Conservation (phyloP, 2,329 filamentous ascomycete species). For the Monilinia vaccinii-corymbosi region DNA sequence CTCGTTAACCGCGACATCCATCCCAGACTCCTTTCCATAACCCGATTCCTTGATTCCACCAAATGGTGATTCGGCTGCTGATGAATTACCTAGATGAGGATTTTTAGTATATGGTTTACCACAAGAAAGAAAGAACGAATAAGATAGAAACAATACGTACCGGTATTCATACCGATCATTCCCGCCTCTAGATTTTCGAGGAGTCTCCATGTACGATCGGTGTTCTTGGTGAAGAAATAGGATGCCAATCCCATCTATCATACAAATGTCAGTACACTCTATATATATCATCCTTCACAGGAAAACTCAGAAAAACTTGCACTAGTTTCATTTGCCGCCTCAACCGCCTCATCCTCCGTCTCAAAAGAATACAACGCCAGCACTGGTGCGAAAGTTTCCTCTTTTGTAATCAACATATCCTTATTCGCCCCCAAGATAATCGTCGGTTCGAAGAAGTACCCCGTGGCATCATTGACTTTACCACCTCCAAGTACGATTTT, state of each 20-base stretch:
- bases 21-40: constrained; percentile 59
- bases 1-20: constrained; percentile 54
- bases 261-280: constrained; percentile 2
- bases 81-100: constrained; percentile 42
- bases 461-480: constrained; percentile 38
- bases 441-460: constrained; percentile 64
- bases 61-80: constrained; percentile 57
- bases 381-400: constrained; percentile 60
- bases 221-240: constrained; percentile 60
- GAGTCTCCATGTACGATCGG: constrained; percentile 56
- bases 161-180: constrained; percentile 59
- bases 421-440: constrained; percentile 50
- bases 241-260: constrained; percentile 51
- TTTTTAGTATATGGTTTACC: constrained; percentile 2
- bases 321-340: constrained; percentile 47
- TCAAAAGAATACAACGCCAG: constrained; percentile 56
- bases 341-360: constrained; percentile 54
- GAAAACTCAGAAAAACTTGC: constrained; percentile 14
- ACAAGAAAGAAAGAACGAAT: too few relatives aligned
- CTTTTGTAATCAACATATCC: constrained; percentile 47
- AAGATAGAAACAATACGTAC: constrained; percentile 30
- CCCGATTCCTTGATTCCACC: constrained; percentile 60
- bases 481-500: constrained; percentile 54
- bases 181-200: constrained; percentile 60
- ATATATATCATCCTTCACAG: not conserved